These are phyloP conservation scores for Fusarium pininemorale DNA, from an alignment of 2,329 filamentous ascomycete species.

Conservation along the genomic window DNA sequence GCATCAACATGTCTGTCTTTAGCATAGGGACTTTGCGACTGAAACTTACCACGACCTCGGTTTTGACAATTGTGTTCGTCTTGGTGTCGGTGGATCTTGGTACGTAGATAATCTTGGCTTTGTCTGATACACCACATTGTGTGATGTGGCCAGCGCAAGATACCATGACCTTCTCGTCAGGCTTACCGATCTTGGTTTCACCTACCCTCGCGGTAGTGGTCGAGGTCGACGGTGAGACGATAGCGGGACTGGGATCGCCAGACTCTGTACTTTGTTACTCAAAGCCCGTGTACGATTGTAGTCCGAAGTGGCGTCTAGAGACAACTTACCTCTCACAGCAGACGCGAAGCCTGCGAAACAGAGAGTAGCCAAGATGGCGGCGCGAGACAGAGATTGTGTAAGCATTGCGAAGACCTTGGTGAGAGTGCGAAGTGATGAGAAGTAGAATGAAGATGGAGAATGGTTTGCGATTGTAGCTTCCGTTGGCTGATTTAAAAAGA, in stretches of 20 bases:
- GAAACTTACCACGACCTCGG: not conserved
- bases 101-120: not conserved
- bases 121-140: not conserved
- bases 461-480: not conserved
- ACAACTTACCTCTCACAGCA: not conserved
- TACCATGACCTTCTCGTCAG: not conserved
- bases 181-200: accelerated
- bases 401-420: not conserved
- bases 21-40: accelerated
- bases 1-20: accelerated
- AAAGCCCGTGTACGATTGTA: accelerated
- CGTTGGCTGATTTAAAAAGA: not conserved
- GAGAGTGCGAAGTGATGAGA: no score
- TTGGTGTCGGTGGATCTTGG: accelerated
- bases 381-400: not conserved
- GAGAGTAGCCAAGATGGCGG: not conserved
- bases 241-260: not conserved
- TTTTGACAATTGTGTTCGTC: accelerated
- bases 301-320: no score
- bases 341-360: not conserved
- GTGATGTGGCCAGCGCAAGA: not conserved
- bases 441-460: not conserved
- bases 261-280: not conserved
- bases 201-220: not conserved
- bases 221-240: accelerated